Conservation (phyloP, 208 protist species). For the Polymyxa betae region DNA sequence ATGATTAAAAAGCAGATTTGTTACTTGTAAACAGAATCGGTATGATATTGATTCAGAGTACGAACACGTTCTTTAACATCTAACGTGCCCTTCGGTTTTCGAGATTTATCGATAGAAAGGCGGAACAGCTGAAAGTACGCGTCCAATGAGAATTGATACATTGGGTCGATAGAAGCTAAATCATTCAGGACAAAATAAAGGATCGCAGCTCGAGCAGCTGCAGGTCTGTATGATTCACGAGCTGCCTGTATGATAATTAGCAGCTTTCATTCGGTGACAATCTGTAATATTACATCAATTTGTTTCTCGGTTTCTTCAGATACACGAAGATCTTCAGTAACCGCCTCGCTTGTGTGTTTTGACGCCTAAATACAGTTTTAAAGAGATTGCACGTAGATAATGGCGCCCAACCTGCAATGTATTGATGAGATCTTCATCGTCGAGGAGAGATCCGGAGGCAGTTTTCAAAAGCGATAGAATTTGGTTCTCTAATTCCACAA, state of each 20-base stretch:
- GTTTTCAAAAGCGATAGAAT: slow-evolving; percentile 91
- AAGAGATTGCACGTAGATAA: background rate
- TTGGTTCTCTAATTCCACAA: slow-evolving; percentile 94
- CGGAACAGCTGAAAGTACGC: slow-evolving; percentile 95
- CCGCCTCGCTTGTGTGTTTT: slow-evolving; percentile 91
- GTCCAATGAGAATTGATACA: slow-evolving; percentile 99
- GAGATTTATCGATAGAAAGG: slow-evolving; percentile 88
- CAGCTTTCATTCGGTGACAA: background rate
- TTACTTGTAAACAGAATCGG: slow-evolving; percentile 91
- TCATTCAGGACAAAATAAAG: slow-evolving; percentile 97
- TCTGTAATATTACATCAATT: slow-evolving; percentile 52
- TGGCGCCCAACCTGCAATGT: slow-evolving; percentile 84
- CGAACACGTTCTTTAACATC: slow-evolving; percentile 86
- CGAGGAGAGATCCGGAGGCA: slow-evolving; percentile 89
- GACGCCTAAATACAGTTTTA: slow-evolving; percentile 68
- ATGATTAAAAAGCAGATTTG: too few relatives aligned
- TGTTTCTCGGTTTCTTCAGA: slow-evolving; percentile 70
- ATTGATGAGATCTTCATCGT: slow-evolving; percentile 94
- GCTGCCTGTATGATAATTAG: slow-evolving; percentile 54
- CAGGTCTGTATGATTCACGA: slow-evolving; percentile 92
- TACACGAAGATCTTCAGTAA: slow-evolving; percentile 86
- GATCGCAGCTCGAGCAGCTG: slow-evolving; percentile 88
- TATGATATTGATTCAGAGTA: slow-evolving; percentile 94
- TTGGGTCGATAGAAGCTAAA: slow-evolving; percentile 92
- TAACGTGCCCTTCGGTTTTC: slow-evolving; percentile 80